A percentile compares a stretch with the other conserved stretches of the same genome.
These are phyloP conservation scores for Rhizopus delemar DNA, from an alignment of 371 early-diverging fungal species.

Conservation along the genomic window DNA sequence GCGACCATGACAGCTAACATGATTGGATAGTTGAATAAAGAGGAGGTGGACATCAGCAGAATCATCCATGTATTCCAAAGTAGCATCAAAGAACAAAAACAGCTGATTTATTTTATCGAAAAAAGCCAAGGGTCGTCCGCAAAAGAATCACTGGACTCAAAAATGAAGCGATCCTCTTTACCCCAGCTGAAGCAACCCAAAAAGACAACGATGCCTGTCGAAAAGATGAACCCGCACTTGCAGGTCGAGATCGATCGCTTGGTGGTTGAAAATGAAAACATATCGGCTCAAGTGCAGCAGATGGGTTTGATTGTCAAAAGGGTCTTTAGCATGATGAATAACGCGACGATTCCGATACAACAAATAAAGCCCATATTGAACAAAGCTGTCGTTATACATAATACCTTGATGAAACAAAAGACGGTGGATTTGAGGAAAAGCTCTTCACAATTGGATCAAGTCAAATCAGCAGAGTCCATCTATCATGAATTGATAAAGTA, in stretches of 20 bases:
- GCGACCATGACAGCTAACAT: background rate
- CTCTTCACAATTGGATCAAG: background rate
- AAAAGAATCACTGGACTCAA: background rate
- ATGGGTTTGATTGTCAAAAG: slow-evolving; percentile 16
- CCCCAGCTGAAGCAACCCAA: background rate
- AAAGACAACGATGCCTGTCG: background rate
- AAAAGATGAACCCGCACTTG: background rate
- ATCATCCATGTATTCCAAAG: slow-evolving; percentile 14
- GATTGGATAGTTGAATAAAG: background rate
- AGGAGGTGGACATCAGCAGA: background rate
- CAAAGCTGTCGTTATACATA: slow-evolving; percentile 9
- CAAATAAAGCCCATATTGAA: slow-evolving; percentile 18
- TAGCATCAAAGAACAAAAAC: slow-evolving; percentile 20
- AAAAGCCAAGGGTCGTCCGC: background rate
- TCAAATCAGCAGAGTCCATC: background rate
- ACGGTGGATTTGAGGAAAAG: background rate
- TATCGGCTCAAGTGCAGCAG: slow-evolving; percentile 16
- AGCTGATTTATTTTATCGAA: slow-evolving; percentile 13
- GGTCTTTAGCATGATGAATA: slow-evolving; percentile 10
- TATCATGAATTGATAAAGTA: background rate
- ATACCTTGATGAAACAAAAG: slow-evolving; percentile 3
- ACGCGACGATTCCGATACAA: slow-evolving; percentile 6
- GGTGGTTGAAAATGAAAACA: slow-evolving; percentile 9
- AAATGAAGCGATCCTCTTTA: slow-evolving; percentile 1
- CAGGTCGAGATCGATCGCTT: background rate